Percentiles rank a stretch among this genome's conserved stretches.
Conservation (phyloP, 176 grass and related monocot species). For the Bromus sterilis region DNA sequence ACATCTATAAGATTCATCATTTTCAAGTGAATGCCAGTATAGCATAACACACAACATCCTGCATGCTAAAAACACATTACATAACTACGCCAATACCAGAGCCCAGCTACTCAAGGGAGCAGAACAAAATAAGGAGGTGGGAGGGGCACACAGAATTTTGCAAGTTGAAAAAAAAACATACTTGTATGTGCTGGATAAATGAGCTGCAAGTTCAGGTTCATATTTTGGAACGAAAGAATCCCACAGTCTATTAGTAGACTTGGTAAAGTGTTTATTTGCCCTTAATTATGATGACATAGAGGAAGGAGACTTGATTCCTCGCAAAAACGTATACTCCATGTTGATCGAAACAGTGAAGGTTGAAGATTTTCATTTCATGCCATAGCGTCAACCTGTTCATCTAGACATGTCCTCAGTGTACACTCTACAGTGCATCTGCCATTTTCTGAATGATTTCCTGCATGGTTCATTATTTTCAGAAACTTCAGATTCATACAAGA, state of each 20-base stretch:
- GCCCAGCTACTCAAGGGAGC: neutral
- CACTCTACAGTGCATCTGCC: constrained; percentile 95
- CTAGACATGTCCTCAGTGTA: constrained; percentile 95
- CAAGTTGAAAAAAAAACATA: constrained; percentile 31
- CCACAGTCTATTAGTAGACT: constrained; percentile 74
- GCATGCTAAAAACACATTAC: constrained; percentile 62
- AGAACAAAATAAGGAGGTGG: neutral
- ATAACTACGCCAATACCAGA: neutral
- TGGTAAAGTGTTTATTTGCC: neutral
- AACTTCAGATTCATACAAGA: neutral
- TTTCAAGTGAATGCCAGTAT: constrained; percentile 90
- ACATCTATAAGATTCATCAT: constrained; percentile 87
- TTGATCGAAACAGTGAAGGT: constrained; percentile 69
- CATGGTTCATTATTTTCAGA: constrained; percentile 2
- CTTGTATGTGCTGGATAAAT: constrained; percentile 85
- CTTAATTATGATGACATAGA: constrained; percentile 10
- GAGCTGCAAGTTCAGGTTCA: constrained; percentile 85
- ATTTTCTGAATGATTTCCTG: constrained; percentile 99
- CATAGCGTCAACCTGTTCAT: constrained; percentile 95
- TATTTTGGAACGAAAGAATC: constrained; percentile 82
- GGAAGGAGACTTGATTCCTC: neutral
- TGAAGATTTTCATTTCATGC: constrained; percentile 90
- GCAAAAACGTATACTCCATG: constrained; percentile 76
- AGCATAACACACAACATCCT: constrained; percentile 88
- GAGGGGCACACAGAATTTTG: neutral